A percentile compares a stretch with the other conserved stretches of the same genome.
Evolutionary conservation across 768 basidiomycete genomes (phyloP).

Genomic region (Termitomyces sp.): DNA sequence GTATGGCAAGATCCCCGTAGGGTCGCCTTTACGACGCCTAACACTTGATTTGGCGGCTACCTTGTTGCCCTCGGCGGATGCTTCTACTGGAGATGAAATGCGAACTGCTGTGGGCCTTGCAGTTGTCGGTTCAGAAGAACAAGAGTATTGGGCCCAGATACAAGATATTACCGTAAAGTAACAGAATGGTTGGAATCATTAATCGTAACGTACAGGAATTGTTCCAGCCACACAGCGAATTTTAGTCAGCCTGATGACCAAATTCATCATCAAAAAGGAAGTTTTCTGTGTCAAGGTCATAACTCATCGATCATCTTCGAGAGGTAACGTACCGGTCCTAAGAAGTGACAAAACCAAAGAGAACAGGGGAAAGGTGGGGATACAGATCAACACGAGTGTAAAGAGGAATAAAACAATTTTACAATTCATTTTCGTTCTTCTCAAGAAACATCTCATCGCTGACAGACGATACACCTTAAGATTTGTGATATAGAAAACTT

Average conservation of each 20-base stretch:
- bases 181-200: not conserved
- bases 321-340: slow-evolving; percentile 3
- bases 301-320: not conserved
- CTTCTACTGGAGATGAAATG: slow-evolving; percentile 6
- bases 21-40: slow-evolving; percentile 43
- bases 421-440: slow-evolving; percentile 12
- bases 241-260: not conserved
- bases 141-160: slow-evolving; percentile 33
- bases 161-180: slow-evolving; percentile 10
- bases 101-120: slow-evolving; percentile 29
- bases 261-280: not conserved
- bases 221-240: not conserved
- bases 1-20: slow-evolving; percentile 57
- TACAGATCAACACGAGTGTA: slow-evolving; percentile 15
- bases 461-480: not conserved
- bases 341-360: slow-evolving; percentile 23
- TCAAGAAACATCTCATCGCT: slow-evolving; percentile 21
- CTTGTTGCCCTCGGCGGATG: slow-evolving; percentile 17
- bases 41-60: slow-evolving; percentile 58
- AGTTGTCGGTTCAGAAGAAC: slow-evolving; percentile 31
- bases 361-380: slow-evolving; percentile 23
- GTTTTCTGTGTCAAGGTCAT: no score
- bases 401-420: slow-evolving; percentile 6
- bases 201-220: not conserved
- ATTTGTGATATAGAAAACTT: not conserved